A percentile compares a stretch with the other conserved stretches of the same genome.
These are phyloP conservation scores for Beauveria sp. DNA, from an alignment of 2,329 filamentous ascomycete species.

Conservation along the genomic window DNA sequence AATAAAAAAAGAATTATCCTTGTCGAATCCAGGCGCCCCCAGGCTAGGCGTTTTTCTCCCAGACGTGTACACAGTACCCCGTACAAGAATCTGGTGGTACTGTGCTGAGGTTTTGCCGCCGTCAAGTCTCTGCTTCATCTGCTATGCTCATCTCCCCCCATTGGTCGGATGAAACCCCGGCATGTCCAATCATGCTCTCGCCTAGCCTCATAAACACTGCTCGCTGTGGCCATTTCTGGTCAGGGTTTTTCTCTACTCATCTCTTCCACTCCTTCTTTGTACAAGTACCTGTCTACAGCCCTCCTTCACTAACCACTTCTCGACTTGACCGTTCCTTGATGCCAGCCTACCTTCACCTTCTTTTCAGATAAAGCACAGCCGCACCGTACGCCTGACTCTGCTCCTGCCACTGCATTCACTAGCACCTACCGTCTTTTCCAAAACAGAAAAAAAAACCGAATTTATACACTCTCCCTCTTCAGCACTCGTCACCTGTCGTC, in stretches of 20 bases:
- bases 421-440: not conserved
- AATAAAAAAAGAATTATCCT: not conserved
- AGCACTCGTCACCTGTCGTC: not conserved
- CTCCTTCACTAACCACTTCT: conserved; percentile 1
- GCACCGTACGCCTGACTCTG: not conserved
- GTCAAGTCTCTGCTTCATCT: conserved; percentile 26
- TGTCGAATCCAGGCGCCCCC: not conserved
- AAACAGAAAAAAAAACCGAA: too few relatives aligned
- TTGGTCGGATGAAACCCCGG: conserved; percentile 25
- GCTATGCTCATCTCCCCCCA: conserved; percentile 24
- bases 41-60: not conserved
- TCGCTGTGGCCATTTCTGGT: conserved; percentile 15
- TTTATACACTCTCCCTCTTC: not conserved
- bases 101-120: conserved; percentile 24
- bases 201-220: conserved; percentile 22
- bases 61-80: conserved; percentile 7
- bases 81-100: conserved; percentile 5
- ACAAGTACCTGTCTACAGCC: conserved; percentile 12
- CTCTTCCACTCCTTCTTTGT: conserved; percentile 5
- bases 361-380: not conserved
- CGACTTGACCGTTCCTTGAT: conserved; percentile 7
- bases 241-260: conserved; percentile 2
- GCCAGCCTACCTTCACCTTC: not conserved
- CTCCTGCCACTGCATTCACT: not conserved
- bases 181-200: conserved; percentile 27